Conservation (phyloP, 495 filamentous ascomycete genomes). For the Hypomontagnella monticulosa region DNA sequence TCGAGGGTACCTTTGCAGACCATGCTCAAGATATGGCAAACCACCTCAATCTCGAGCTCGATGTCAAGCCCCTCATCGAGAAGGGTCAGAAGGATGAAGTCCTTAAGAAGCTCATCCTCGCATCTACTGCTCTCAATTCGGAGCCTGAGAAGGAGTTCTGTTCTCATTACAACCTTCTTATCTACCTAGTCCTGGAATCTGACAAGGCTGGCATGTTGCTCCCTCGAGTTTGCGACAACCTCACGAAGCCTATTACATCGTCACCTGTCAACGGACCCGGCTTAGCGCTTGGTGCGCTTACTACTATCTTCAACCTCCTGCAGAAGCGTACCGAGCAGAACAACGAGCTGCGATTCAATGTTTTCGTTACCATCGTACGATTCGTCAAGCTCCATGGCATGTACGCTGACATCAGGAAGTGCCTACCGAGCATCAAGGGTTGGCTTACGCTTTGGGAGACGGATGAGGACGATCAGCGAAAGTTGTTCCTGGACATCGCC, state of each 20-base stretch:
- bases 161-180: slow-evolving; percentile 92
- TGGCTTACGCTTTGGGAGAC: slow-evolving; percentile 89
- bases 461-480: slow-evolving; percentile 80
- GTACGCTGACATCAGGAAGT: slow-evolving; percentile 82
- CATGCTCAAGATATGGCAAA: slow-evolving; percentile 87
- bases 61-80: slow-evolving; percentile 77
- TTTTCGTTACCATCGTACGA: slow-evolving; percentile 83
- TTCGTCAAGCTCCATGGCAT: slow-evolving; percentile 76
- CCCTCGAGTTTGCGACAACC: slow-evolving; percentile 83
- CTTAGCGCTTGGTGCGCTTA: slow-evolving; percentile 85
- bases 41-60: slow-evolving; percentile 75
- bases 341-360: slow-evolving; percentile 84
- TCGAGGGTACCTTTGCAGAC: slow-evolving; percentile 91
- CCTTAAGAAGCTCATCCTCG: slow-evolving; percentile 85
- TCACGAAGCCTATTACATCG: slow-evolving; percentile 83
- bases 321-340: slow-evolving; percentile 71
- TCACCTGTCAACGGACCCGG: slow-evolving; percentile 85
- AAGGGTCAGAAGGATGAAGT: slow-evolving; percentile 81
- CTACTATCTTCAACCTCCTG: slow-evolving; percentile 97
- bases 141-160: slow-evolving; percentile 96
- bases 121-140: slow-evolving; percentile 74
- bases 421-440: slow-evolving; percentile 77
- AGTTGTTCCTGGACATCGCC: slow-evolving; percentile 79
- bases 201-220: slow-evolving; percentile 85
- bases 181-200: slow-evolving; percentile 89